phyloP scores from a whole-genome alignment of 192 early-diverging fungal genomes.

The Backusella mclennaniae region DNA sequence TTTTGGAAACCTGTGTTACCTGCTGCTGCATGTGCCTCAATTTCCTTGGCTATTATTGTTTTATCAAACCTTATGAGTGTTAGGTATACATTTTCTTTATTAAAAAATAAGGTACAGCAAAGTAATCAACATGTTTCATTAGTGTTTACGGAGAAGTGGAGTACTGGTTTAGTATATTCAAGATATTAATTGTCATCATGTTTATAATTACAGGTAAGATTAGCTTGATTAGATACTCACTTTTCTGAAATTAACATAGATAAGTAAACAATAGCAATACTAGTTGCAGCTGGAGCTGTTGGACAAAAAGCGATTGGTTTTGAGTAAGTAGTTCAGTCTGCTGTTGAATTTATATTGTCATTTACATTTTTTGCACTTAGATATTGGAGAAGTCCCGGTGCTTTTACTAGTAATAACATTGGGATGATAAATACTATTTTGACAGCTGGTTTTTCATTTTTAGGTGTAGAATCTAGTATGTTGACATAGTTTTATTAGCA shows the following conservation, averaged over 20 bases:
- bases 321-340: neutral
- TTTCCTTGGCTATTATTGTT: constrained; percentile 61
- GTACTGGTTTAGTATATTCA: constrained; percentile 76
- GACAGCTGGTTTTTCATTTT: constrained; percentile 82
- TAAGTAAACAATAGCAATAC: constrained; percentile 33
- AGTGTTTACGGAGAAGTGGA: constrained; percentile 88
- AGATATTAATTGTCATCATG: constrained; percentile 73
- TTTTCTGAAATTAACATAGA: neutral
- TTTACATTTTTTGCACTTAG: constrained; percentile 25
- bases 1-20: constrained; percentile 51
- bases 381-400: constrained; percentile 64
- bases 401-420: constrained; percentile 53
- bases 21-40: constrained; percentile 39
- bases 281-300: constrained; percentile 58
- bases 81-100: constrained; percentile 10
- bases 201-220: constrained; percentile 66
- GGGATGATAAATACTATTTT: constrained; percentile 65
- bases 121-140: neutral
- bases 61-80: constrained; percentile 60
- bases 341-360: neutral
- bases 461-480: constrained; percentile 74
- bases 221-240: neutral
- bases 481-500: neutral
- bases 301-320: constrained; percentile 54
- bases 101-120: neutral